These are phyloP conservation scores for Ceratocystis harringtonii DNA, from an alignment of 2,329 filamentous ascomycete genomes.

Conservation along the genomic window DNA sequence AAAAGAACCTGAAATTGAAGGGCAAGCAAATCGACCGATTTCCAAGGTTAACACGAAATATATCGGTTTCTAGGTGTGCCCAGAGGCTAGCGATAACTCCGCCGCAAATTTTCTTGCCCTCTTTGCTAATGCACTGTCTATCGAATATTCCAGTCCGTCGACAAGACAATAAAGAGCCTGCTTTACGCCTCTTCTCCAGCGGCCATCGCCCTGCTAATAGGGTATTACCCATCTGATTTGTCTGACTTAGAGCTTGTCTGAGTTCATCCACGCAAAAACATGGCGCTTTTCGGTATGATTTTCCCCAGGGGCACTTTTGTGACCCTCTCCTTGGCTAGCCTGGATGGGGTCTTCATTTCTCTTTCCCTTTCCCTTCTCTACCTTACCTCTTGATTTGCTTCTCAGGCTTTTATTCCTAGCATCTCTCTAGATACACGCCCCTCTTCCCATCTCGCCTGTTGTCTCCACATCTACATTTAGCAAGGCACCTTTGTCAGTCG, in stretches of 20 bases:
- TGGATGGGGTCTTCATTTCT: neutral
- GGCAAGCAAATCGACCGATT: no score
- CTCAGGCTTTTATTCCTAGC: neutral
- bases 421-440: neutral
- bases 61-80: neutral
- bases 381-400: neutral
- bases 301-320: slow-evolving; percentile 7
- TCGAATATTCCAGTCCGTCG: neutral
- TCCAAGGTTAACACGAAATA: neutral
- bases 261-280: neutral
- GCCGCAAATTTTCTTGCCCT: neutral
- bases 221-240: neutral
- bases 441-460: neutral
- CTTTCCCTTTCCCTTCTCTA: slow-evolving; percentile 4
- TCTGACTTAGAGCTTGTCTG: neutral
- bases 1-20: no score
- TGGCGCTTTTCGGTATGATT: slow-evolving; percentile 1
- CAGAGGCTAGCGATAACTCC: neutral
- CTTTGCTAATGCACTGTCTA: neutral
- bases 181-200: neutral
- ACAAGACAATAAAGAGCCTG: neutral
- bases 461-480: neutral
- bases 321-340: neutral
- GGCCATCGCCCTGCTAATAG: neutral
- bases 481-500: neutral